These are phyloP conservation scores for Eucalyptus globulus DNA, from an alignment of 345 rosid genomes.

Conservation along the genomic window DNA sequence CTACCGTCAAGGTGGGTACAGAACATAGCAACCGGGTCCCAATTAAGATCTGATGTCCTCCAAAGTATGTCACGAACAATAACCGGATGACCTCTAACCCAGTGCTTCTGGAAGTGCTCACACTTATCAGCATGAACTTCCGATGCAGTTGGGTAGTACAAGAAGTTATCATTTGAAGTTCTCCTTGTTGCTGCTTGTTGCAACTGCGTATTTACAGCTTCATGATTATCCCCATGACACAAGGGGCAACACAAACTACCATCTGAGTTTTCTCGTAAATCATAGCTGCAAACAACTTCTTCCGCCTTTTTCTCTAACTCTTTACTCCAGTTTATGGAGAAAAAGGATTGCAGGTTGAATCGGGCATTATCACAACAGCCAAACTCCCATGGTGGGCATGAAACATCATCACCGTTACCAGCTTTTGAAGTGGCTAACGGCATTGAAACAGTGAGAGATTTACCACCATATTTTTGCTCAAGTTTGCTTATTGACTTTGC, in stretches of 20 bases:
- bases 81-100: slow-evolving; percentile 92
- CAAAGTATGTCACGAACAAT: slow-evolving; percentile 60
- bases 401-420: slow-evolving; percentile 9
- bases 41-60: slow-evolving; percentile 37
- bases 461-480: slow-evolving; percentile 3
- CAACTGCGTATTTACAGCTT: slow-evolving; percentile 32
- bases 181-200: slow-evolving; percentile 61
- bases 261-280: slow-evolving; percentile 65
- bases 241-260: slow-evolving; percentile 44
- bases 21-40: slow-evolving; percentile 90
- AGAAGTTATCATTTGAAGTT: slow-evolving; percentile 50
- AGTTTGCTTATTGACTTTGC: slow-evolving; percentile 5
- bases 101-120: slow-evolving; percentile 91
- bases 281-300: slow-evolving; percentile 81
- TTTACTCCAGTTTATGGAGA: slow-evolving; percentile 41
- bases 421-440: slow-evolving; percentile 11
- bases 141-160: slow-evolving; percentile 42
- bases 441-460: slow-evolving; percentile 12
- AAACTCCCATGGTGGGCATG: slow-evolving; percentile 43
- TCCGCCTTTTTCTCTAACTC: slow-evolving; percentile 80
- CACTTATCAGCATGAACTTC: slow-evolving; percentile 56
- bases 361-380: slow-evolving; percentile 51
- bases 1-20: slow-evolving; percentile 63
- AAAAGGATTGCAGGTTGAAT: slow-evolving; percentile 39
- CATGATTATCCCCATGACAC: slow-evolving; percentile 38